Conservation (phyloP, 1,284 basidiomycete species). For the Fomitopsis betulina region DNA sequence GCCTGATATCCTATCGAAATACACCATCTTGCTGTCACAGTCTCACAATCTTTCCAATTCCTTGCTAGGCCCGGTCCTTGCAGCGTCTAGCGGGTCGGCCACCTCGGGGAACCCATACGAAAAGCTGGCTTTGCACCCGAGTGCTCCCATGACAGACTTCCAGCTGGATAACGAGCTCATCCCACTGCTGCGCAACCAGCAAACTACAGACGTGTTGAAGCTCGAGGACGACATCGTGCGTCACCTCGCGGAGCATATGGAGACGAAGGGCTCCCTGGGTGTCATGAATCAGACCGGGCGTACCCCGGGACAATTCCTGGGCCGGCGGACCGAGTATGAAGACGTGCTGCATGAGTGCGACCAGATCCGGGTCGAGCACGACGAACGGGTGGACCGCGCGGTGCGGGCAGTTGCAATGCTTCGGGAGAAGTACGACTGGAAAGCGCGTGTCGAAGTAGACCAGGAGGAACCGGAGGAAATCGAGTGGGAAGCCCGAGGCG, state of each 20-base stretch:
- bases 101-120: constrained; percentile 45
- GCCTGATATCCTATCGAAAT: constrained; percentile 80
- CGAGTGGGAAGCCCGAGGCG: constrained; percentile 49
- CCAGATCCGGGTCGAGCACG: constrained; percentile 62
- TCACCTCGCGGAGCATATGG: constrained; percentile 61
- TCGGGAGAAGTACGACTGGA: constrained; percentile 74
- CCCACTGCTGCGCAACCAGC: constrained; percentile 68
- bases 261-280: constrained; percentile 53
- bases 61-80: constrained; percentile 37
- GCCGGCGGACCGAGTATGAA: constrained; percentile 38
- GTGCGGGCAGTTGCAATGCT: constrained; percentile 68
- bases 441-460: constrained; percentile 65
- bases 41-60: constrained; percentile 68
- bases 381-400: constrained; percentile 66
- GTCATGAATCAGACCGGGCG: constrained; percentile 22
- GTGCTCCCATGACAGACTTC: constrained; percentile 47
- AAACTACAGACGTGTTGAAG: constrained; percentile 66
- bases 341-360: constrained; percentile 64
- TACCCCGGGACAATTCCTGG: constrained; percentile 7
- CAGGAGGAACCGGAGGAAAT: constrained; percentile 72
- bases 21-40: constrained; percentile 75
- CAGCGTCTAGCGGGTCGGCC: constrained; percentile 11
- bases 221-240: constrained; percentile 67
- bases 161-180: constrained; percentile 69
- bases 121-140: constrained; percentile 62